These are phyloP conservation scores for Hericium alpestre DNA, from an alignment of 768 basidiomycete species.

Conservation along the genomic window DNA sequence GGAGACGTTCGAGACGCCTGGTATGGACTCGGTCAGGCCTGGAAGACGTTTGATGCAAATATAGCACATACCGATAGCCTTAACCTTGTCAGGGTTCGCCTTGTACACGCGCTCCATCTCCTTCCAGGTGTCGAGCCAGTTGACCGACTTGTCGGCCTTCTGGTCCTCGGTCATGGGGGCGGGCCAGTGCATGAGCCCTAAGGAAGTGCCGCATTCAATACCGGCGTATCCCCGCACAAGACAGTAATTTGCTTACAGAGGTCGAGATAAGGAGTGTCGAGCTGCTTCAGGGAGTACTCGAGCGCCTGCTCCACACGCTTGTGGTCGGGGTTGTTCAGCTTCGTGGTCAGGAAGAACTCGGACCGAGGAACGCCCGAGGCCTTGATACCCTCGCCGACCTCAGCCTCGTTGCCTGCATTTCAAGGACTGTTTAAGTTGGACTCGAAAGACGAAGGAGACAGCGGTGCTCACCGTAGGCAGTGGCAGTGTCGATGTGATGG, in stretches of 20 bases:
- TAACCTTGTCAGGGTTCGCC: constrained; percentile 59
- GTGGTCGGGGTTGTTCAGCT: constrained; percentile 58
- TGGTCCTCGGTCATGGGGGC: constrained; percentile 54
- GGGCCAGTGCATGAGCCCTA: constrained; percentile 79
- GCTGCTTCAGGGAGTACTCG: constrained; percentile 51
- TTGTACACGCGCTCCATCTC: constrained; percentile 60
- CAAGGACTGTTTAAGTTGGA: neutral
- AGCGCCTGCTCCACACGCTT: constrained; percentile 49
- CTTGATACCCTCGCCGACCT: constrained; percentile 75
- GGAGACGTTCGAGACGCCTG: constrained; percentile 64
- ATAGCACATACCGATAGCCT: constrained; percentile 50
- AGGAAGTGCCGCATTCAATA: neutral
- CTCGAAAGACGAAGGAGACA: no score
- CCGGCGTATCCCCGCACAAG: neutral
- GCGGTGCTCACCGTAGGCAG: constrained; percentile 35
- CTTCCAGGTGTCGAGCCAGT: constrained; percentile 75
- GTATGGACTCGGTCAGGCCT: constrained; percentile 3
- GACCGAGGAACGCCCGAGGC: constrained; percentile 61
- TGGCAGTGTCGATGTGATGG: constrained; percentile 60
- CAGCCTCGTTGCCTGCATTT: constrained; percentile 49
- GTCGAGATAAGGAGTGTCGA: constrained; percentile 71
- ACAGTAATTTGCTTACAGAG: constrained; percentile 38
- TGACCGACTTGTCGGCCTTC: constrained; percentile 40
- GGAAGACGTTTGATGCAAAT: neutral
- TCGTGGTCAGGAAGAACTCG: constrained; percentile 74